These are phyloP conservation scores for Penicillium bovifimosum DNA, from an alignment of 495 filamentous ascomycete species.

Conservation along the genomic window DNA sequence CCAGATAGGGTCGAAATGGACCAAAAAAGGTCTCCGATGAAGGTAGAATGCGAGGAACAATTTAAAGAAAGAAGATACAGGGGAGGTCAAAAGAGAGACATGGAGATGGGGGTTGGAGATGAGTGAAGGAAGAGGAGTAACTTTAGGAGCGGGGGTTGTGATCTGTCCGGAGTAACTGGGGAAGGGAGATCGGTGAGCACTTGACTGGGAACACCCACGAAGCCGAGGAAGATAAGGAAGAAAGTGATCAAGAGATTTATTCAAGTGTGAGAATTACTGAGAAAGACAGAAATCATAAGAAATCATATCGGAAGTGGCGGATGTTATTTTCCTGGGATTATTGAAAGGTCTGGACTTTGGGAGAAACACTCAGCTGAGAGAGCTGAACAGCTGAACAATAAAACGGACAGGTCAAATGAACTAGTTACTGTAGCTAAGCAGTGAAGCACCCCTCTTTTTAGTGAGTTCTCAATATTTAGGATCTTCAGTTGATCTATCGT, in stretches of 20 bases:
- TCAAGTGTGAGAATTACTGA: background rate
- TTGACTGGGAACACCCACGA: background rate
- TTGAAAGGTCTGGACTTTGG: background rate
- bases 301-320: background rate
- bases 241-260: background rate
- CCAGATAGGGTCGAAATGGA: background rate
- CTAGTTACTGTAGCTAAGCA: too few species aligned
- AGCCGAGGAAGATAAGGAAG: background rate
- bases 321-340: background rate
- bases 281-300: background rate
- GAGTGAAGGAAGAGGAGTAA: slow-evolving; percentile 17
- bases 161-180: slow-evolving; percentile 24
- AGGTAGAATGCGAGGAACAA: background rate
- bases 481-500: slow-evolving; percentile 3
- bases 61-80: slow-evolving; percentile 3
- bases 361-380: too few species aligned
- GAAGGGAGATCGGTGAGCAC: slow-evolving; percentile 16
- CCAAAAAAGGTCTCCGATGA: slow-evolving; percentile 14
- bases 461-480: background rate
- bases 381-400: too few species aligned
- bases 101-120: background rate
- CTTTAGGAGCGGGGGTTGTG: slow-evolving; percentile 13
- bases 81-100: background rate
- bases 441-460: background rate
- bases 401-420: background rate